A percentile compares a stretch with the other conserved stretches of the same genome.
Conservation (phyloP, 352 stramenopile species). For the Phytophthora citricola region DNA sequence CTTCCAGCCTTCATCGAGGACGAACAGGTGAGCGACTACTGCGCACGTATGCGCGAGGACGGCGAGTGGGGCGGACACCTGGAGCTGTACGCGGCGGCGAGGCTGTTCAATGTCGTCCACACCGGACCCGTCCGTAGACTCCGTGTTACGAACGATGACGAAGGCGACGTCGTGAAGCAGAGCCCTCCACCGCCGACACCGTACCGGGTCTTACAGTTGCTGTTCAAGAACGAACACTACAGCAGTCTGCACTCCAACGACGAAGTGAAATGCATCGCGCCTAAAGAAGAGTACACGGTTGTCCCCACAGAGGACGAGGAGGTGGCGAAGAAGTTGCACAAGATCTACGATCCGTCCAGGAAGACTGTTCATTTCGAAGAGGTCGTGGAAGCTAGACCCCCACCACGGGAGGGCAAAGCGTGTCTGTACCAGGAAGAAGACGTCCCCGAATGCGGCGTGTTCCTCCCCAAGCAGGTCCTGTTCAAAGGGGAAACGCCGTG, state of each 20-base stretch:
- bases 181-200: constrained; percentile 15
- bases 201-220: constrained; percentile 51
- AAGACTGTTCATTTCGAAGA: constrained; percentile 27
- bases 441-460: constrained; percentile 32
- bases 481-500: constrained; percentile 42
- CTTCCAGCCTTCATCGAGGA: constrained; percentile 53
- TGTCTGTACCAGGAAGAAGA: constrained; percentile 21
- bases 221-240: constrained; percentile 64
- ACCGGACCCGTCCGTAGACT: constrained; percentile 52
- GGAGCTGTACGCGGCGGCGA: constrained; percentile 65
- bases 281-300: constrained; percentile 6
- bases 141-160: constrained; percentile 47
- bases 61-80: constrained; percentile 69
- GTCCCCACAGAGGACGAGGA: constrained; percentile 13
- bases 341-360: constrained; percentile 9
- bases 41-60: constrained; percentile 50
- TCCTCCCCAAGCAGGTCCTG: constrained; percentile 41
- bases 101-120: constrained; percentile 69
- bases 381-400: constrained; percentile 15
- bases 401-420: constrained; percentile 13
- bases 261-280: constrained; percentile 5
- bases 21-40: constrained; percentile 44
- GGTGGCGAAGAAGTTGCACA: constrained; percentile 7
- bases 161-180: constrained; percentile 12
- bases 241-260: constrained; percentile 50